Base-by-base conservation (phyloP, 2,329 filamentous ascomycete species). In the Aspergillus sp. region DNA sequence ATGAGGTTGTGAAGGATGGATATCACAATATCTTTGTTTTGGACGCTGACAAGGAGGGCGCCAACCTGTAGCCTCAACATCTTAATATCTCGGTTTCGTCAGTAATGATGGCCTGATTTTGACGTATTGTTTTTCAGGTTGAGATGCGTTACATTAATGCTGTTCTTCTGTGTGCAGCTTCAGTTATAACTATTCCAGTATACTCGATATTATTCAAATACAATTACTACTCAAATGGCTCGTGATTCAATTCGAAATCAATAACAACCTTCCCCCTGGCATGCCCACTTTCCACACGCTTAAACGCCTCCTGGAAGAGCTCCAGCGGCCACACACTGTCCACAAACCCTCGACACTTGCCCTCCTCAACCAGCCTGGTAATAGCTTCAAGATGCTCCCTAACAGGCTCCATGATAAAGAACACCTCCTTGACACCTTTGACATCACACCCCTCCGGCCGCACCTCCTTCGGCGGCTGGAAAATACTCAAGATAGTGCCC, bases 251-350 rank as follows among this genome's bases (percentile, higher is more conserved):
- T 11, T 21, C 41, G 44, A 73, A 57, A 57, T 72, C 71, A 37
- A 78, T 57, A 1, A 79, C 70, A 19, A 80, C 72, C 65, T 81
- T 81, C 2, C 78, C 79, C 50, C 67, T 74, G 1, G 75, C 69
- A 64, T 77, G 73, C 1, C 78, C 75, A 33, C 68, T 66, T 43
- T 74, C 72, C 35, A 77, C 46, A 19, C 72, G 73, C 44, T 71
- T 66, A 61, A 79, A 78, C 2, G 75, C 77, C 50, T 72, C 66
- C 55, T 73, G 61, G 52, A 68, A 79, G 25, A 77, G 65, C 52
- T 77, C 73, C 37, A 80, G 63, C 11, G 68, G 63, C 66, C 67
- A 80, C 11, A 78, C 72, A 61, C 75, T 77, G 60, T 81, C 77
- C 41, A 79, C 68, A 19, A 75, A 58, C 3, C 70, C 63, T 37